phyloP scores from a whole-genome alignment of 83 land plant species.

The Picea mariana region DNA sequence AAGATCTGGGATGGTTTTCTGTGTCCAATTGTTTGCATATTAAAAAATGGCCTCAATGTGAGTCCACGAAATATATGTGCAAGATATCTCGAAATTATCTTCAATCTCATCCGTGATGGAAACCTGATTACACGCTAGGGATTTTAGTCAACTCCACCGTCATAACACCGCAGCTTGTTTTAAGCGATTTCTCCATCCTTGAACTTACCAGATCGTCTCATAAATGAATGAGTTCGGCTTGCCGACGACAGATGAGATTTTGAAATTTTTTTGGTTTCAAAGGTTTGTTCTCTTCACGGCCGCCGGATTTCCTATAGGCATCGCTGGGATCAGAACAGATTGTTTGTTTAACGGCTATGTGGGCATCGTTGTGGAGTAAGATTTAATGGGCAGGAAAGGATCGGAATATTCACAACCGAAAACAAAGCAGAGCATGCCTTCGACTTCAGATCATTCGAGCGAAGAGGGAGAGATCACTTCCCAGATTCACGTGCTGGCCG shows the following conservation, averaged over 20 bases:
- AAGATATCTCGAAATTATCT: slow-evolving; percentile 2
- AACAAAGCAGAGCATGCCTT: not conserved
- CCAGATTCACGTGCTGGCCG: slow-evolving; percentile 69
- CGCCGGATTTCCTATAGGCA: too few relatives aligned
- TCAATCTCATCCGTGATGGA: not conserved
- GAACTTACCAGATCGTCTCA: not conserved
- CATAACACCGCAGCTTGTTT: not conserved
- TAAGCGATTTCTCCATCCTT: not conserved
- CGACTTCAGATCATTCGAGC: not conserved
- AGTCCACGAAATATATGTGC: not conserved
- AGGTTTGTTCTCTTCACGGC: too few relatives aligned
- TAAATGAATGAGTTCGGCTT: not conserved
- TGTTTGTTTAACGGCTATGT: not conserved
- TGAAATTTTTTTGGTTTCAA: too few relatives aligned
- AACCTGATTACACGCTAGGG: not conserved
- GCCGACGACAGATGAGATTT: not conserved
- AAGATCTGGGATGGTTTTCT: too few relatives aligned
- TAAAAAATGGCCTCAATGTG: not conserved
- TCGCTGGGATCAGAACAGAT: not conserved
- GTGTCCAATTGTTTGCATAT: too few relatives aligned
- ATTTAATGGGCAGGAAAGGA: not conserved
- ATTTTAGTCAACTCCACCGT: too few relatives aligned
- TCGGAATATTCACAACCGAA: not conserved
- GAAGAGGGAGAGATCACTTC: not conserved
- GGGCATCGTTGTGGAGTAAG: not conserved